phyloP scores from a whole-genome alignment of 257 asterid species.

The Gentiana macrophylla region DNA sequence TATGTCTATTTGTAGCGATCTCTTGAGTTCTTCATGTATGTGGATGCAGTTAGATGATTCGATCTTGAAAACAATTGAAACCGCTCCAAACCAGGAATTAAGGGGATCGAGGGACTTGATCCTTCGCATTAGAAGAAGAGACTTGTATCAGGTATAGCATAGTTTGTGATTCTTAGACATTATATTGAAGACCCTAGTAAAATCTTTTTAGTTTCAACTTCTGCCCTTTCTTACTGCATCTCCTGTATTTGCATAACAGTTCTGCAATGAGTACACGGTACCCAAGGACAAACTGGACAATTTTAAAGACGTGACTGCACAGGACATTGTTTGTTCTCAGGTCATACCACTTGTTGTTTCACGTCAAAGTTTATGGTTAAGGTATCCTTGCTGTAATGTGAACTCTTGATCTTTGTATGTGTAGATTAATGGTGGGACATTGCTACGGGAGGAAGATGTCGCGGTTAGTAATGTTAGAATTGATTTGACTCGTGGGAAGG shows the following conservation, averaged over 20 bases:
- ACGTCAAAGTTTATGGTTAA: neutral
- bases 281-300: constrained; percentile 69
- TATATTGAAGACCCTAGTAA: neutral
- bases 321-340: constrained; percentile 89
- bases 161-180: constrained; percentile 1
- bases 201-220: neutral
- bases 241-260: constrained; percentile 26
- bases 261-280: constrained; percentile 85
- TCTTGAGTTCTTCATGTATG: constrained; percentile 11
- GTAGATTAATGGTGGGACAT: constrained; percentile 46
- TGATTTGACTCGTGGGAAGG: constrained; percentile 76
- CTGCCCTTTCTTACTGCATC: neutral
- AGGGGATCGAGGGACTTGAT: constrained; percentile 79
- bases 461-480: constrained; percentile 75
- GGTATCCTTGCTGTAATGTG: constrained; percentile 3
- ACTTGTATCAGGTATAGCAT: constrained; percentile 61
- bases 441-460: constrained; percentile 68
- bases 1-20: neutral
- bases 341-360: constrained; percentile 19
- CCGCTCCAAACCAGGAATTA: constrained; percentile 62
- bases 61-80: constrained; percentile 78
- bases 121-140: constrained; percentile 77
- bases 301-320: constrained; percentile 74
- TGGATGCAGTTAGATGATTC: constrained; percentile 75
- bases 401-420: constrained; percentile 6